These are phyloP conservation scores for Saccharomycopsis sp. DNA, from an alignment of 805 yeast species.

Conservation along the genomic window DNA sequence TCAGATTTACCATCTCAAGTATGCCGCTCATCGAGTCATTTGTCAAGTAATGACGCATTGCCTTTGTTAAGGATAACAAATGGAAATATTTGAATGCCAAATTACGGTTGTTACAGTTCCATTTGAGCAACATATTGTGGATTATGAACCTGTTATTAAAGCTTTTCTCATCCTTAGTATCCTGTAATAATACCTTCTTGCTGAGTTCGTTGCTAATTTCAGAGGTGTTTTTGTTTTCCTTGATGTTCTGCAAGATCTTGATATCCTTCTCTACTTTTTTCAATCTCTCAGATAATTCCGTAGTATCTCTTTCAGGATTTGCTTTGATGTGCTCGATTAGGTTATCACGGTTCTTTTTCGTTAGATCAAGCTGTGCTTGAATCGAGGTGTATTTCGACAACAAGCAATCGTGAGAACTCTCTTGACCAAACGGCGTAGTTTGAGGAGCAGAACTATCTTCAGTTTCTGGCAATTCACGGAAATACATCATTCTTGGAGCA, in stretches of 20 bases:
- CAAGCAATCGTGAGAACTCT: conserved; percentile 59
- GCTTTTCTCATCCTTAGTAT: conserved; percentile 11
- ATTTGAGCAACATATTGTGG: conserved; percentile 66
- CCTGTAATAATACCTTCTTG: background rate
- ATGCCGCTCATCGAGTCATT: conserved; percentile 45
- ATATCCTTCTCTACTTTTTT: conserved; percentile 12
- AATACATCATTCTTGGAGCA: conserved; percentile 65
- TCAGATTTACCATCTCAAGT: conserved; percentile 41
- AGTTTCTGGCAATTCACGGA: conserved; percentile 44
- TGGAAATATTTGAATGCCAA: conserved; percentile 54
- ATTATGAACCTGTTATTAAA: conserved; percentile 67
- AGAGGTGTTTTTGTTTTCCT: background rate
- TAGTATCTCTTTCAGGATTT: background rate
- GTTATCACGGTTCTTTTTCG: conserved; percentile 23
- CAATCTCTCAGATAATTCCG: conserved; percentile 8
- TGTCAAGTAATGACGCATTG: conserved; percentile 37
- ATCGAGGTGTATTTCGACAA: conserved; percentile 26
- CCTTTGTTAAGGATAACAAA: conserved; percentile 39
- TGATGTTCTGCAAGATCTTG: conserved; percentile 6
- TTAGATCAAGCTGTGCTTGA: conserved; percentile 23
- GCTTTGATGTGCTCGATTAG: conserved; percentile 5
- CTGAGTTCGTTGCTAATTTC: background rate
- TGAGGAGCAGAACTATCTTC: background rate
- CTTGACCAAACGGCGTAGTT: conserved; percentile 41
- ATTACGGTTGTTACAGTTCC: conserved; percentile 70